phyloP scores from a whole-genome alignment of 1,284 basidiomycete species.

The Cutaneotrichosporon sp. region DNA sequence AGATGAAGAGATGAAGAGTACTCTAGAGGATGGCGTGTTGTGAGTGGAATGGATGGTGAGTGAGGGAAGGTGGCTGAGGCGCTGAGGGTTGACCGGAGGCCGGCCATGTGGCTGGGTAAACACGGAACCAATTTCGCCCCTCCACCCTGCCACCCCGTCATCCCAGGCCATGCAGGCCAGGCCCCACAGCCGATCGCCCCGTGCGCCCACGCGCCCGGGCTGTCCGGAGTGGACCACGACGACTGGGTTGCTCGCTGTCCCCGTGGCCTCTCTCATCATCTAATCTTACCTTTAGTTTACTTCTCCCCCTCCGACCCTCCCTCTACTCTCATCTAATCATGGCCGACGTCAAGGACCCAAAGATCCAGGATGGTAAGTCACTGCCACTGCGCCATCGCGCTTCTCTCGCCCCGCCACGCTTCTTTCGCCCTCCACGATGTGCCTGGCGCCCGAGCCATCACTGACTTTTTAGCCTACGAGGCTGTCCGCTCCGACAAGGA shows the following conservation, averaged over 20 bases:
- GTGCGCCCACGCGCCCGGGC: too few species aligned
- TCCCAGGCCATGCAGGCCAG: too few species aligned
- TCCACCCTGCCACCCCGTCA: too few species aligned
- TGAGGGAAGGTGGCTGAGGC: too few species aligned
- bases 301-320: background rate
- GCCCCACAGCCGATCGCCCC: background rate
- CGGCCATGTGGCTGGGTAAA: background rate
- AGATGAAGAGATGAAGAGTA: background rate
- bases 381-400: background rate
- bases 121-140: too few species aligned
- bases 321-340: conserved; percentile 53
- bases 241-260: too few species aligned
- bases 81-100: too few species aligned
- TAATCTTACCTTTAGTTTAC: background rate
- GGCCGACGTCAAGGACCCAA: conserved; percentile 78
- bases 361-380: conserved; percentile 70
- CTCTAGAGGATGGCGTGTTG: background rate
- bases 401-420: too few species aligned
- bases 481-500: conserved; percentile 79
- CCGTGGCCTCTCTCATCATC: background rate
- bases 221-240: too few species aligned
- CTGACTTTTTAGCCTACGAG: conserved; percentile 65
- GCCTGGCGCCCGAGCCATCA: conserved; percentile 17
- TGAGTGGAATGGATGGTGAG: too few species aligned
- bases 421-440: background rate